Evolutionary conservation across 345 rosid genomes (phyloP).

Genomic region (Populus euphratica): DNA sequence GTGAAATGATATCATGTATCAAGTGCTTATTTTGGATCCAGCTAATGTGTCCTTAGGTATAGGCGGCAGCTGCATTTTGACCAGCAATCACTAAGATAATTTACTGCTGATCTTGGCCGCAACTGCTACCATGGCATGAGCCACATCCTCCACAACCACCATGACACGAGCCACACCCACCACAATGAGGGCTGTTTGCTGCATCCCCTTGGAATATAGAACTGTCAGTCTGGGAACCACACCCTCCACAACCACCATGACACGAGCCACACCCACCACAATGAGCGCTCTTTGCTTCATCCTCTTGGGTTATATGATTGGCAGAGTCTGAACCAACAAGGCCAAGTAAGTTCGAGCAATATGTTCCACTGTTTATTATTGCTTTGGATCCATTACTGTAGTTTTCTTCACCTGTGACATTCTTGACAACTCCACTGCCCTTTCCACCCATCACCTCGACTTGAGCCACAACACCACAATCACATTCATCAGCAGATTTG

Average conservation of each 20-base stretch:
- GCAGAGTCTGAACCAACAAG: not conserved
- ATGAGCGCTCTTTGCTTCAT: not conserved
- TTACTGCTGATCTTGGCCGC: not conserved
- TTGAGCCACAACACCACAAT: not conserved
- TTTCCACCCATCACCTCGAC: not conserved
- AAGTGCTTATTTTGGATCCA: not conserved
- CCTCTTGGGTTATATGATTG: not conserved
- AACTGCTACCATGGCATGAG: not conserved
- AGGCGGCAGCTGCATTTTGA: no score
- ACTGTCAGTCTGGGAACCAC: not conserved
- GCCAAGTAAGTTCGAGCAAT: no score
- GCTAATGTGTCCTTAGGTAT: no score
- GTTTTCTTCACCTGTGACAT: not conserved
- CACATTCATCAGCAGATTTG: not conserved
- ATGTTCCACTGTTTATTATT: no score
- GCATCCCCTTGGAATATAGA: not conserved
- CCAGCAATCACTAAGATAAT: not conserved
- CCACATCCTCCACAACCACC: not conserved
- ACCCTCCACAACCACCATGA: slow-evolving; percentile 3
- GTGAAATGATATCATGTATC: not conserved
- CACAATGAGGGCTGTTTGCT: not conserved
- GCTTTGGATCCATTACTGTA: not conserved
- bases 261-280: slow-evolving; percentile 6
- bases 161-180: slow-evolving; percentile 6
- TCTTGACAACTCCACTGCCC: not conserved